Percentiles rank a stretch among this genome's conserved stretches.
Conservation (phyloP, 129 eudicot species). For the Chrysanthemum lavandulifolium region DNA sequence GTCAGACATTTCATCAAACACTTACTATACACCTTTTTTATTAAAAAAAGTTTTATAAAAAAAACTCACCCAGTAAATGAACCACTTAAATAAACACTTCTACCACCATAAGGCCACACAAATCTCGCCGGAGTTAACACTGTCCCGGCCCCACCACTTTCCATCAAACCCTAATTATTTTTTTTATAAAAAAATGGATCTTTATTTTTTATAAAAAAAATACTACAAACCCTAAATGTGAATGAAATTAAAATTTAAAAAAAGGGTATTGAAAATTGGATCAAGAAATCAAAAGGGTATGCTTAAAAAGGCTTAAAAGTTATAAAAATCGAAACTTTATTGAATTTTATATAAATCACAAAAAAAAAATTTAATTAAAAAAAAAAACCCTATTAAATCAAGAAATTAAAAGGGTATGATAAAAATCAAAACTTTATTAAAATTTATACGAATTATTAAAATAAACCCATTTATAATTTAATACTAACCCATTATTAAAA, state of each 20-base stretch:
- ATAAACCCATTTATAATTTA: constrained; percentile 23
- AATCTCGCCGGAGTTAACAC: constrained; percentile 64
- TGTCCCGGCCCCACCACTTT: constrained; percentile 46
- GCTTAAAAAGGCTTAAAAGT: no score
- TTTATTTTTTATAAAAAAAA: not conserved
- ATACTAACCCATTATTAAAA: not conserved
- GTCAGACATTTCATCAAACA: constrained; percentile 25
- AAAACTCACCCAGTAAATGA: constrained; percentile 81
- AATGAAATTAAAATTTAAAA: not conserved
- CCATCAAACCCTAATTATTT: constrained; percentile 63
- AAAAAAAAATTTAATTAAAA: not conserved
- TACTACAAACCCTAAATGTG: constrained; percentile 17
- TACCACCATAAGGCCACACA: constrained; percentile 96
- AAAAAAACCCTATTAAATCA: constrained; percentile 34
- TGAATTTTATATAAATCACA: no score
- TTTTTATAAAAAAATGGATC: constrained; percentile 23
- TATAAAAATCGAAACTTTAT: no score
- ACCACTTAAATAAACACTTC: constrained; percentile 74
- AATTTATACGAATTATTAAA: no score
- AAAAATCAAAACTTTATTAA: no score
- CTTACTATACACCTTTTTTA: not conserved
- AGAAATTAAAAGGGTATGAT: not conserved
- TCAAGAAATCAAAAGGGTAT: constrained; percentile 15
- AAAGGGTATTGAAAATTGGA: constrained; percentile 10
- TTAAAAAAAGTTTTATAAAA: not conserved